Base-by-base conservation (phyloP, 352 stramenopile species). In the Peronosclerospora sorghi region DNA sequence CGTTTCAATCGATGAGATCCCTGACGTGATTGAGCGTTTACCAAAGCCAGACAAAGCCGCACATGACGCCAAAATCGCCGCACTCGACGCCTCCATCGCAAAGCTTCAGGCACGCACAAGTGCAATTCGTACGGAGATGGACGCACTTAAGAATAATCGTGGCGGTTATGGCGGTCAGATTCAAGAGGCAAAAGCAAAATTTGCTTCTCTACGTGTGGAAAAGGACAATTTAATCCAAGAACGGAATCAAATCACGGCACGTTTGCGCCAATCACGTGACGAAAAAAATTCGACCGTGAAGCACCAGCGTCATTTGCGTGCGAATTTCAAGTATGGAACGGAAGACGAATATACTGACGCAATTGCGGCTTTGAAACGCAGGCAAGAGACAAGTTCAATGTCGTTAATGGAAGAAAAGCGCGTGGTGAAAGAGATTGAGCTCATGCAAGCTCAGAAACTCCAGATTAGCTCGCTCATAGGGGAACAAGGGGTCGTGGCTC, bases 381-480 rank as follows among this genome's bases (percentile, higher is more conserved):
- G 80, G 51, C 95, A 98, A 68, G 84, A 98, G 70, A 98, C 92
- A 5, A 90, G 76, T 32, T 97, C 88, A 50, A 98, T 98, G 95
- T 87, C 77, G 44, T 63, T 98, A 4, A 83, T 73, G 18, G 95
- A 97, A 39, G 95, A 98, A 64, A 98, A 98, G 83, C 89, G 86
- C 37, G 70, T 98, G 20, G 92, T 98, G 56, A 97, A 97, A 68
- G 91, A 98, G 54, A 97, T 98, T 48, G 91, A 97, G 48, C 67
- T 68, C 15, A 56, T 97, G 20, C 73, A 96, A 54, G 45, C 68
- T 19, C 88, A 91, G 51, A 97, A 96, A 68, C 68, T 86, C 13
- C 76, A 90, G 45, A 75, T 96, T 23, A 65, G 70, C 46, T 79
- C 85, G 41, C 56, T 96, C 35, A 64, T 82, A 24, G 62, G 58